phyloP scores from a whole-genome alignment of 345 rosid species.

The Brassica rapa region DNA sequence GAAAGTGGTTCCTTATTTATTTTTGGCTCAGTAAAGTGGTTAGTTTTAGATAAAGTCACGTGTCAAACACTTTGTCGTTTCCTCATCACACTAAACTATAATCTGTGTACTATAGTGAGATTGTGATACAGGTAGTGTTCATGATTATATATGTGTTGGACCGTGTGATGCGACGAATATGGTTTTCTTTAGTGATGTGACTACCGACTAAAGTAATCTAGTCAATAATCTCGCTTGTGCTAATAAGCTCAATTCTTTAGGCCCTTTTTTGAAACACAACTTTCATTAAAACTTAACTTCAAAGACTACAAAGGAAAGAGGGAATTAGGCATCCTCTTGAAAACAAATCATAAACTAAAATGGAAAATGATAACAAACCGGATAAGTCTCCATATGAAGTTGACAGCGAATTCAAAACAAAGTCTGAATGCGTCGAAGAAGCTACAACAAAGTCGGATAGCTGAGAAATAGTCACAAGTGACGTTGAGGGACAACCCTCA shows the following conservation, averaged over 20 bases:
- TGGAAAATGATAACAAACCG: no score
- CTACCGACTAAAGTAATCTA: not conserved
- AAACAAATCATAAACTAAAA: no score
- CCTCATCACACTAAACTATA: slow-evolving; percentile 19
- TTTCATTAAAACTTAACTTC: no score
- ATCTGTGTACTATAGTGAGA: not conserved
- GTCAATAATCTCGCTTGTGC: slow-evolving; percentile 22
- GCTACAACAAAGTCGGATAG: no score
- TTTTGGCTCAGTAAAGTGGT: not conserved
- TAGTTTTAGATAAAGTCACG: slow-evolving; percentile 27
- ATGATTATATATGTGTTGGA: slow-evolving; percentile 19
- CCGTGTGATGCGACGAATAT: slow-evolving; percentile 27
- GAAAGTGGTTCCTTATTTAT: not conserved
- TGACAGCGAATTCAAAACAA: no score
- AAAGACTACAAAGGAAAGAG: no score
- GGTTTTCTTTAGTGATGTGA: not conserved
- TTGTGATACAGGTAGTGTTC: not conserved
- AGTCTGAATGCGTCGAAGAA: no score
- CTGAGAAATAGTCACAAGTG: no score
- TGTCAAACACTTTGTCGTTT: slow-evolving; percentile 34
- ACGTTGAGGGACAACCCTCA: no score
- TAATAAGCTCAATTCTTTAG: not conserved
- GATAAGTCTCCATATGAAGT: no score
- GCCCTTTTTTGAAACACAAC: no score
- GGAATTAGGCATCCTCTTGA: no score